Percentiles rank a stretch among this genome's conserved stretches.
These are phyloP conservation scores for Pythium coloratum DNA, from an alignment of 352 stramenopile genomes.

Conservation along the genomic window DNA sequence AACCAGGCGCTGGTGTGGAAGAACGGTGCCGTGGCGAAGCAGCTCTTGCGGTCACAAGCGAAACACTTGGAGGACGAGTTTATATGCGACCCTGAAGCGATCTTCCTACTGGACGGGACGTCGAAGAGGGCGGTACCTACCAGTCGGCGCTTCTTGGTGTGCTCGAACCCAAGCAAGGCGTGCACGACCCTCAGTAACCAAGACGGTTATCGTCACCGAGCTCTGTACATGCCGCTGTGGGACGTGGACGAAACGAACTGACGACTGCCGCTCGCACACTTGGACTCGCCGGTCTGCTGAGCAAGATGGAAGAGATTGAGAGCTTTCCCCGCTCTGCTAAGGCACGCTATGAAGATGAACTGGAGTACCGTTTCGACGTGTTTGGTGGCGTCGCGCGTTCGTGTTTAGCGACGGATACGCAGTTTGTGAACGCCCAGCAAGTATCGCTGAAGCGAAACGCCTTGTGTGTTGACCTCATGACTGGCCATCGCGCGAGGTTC, in stretches of 20 bases:
- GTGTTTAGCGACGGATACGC: not conserved
- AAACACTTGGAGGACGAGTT: not conserved
- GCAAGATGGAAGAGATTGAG: not conserved
- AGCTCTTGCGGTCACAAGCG: not conserved
- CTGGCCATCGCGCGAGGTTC: not conserved
- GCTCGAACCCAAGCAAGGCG: not conserved
- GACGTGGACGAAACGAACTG: not conserved
- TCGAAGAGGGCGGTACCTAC: not conserved
- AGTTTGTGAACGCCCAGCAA: not conserved
- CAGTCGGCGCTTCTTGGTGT: not conserved
- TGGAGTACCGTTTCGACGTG: not conserved
- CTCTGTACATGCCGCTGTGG: not conserved
- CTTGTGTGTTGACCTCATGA: not conserved
- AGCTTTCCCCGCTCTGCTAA: not conserved
- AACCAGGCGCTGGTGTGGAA: not conserved
- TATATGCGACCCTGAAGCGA: not conserved
- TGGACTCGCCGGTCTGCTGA: not conserved
- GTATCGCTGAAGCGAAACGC: not conserved
- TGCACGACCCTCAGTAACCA: not conserved
- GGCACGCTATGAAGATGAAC: not conserved
- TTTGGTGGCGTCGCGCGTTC: conserved; percentile 1
- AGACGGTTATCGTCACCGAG: not conserved
- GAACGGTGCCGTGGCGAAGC: not conserved
- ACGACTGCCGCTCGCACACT: not conserved
- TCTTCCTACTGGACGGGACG: not conserved